phyloP scores from a whole-genome alignment of 2,329 filamentous ascomycete species.

The Berkeleyomyces rouxiae region DNA sequence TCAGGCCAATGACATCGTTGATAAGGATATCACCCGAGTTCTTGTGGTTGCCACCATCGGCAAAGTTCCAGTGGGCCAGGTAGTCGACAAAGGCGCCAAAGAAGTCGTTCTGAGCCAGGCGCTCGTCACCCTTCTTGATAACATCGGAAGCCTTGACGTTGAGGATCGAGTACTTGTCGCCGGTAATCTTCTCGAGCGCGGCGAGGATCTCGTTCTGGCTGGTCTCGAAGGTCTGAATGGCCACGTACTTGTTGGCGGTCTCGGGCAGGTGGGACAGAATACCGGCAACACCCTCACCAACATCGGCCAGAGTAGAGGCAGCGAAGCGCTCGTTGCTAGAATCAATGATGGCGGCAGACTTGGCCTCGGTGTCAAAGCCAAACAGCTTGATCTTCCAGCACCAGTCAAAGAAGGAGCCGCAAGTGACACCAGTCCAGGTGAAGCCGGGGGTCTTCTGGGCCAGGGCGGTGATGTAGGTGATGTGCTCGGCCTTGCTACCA shows the following conservation, averaged over 20 bases:
- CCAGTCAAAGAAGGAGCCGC: conserved; percentile 31
- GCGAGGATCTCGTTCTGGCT: conserved; percentile 30
- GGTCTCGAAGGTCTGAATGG: conserved; percentile 27
- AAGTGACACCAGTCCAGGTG: conserved; percentile 32
- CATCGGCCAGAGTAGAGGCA: conserved; percentile 28
- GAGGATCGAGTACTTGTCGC: conserved; percentile 30
- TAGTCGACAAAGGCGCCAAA: conserved; percentile 5
- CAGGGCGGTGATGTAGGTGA: conserved; percentile 26
- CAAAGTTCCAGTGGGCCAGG: conserved; percentile 1
- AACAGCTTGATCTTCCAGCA: conserved; percentile 26
- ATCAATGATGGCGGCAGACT: conserved; percentile 29
- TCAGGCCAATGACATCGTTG: conserved; percentile 7
- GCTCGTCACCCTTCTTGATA: conserved; percentile 21
- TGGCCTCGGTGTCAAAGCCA: conserved; percentile 27
- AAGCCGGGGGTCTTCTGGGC: conserved; percentile 24
- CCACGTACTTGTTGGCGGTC: conserved; percentile 35
- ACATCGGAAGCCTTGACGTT: conserved; percentile 22
- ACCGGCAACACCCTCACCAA: conserved; percentile 32
- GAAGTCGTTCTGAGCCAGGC: conserved; percentile 18
- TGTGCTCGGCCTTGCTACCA: conserved; percentile 29
- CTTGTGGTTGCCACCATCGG: conserved; percentile 1
- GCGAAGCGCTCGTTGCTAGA: conserved; percentile 33
- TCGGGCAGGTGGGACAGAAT: conserved; percentile 32
- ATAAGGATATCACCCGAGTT: neutral
- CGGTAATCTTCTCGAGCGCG: conserved; percentile 31